Evolutionary conservation across 768 basidiomycete species (phyloP).

Genomic region (Collybia sordida): DNA sequence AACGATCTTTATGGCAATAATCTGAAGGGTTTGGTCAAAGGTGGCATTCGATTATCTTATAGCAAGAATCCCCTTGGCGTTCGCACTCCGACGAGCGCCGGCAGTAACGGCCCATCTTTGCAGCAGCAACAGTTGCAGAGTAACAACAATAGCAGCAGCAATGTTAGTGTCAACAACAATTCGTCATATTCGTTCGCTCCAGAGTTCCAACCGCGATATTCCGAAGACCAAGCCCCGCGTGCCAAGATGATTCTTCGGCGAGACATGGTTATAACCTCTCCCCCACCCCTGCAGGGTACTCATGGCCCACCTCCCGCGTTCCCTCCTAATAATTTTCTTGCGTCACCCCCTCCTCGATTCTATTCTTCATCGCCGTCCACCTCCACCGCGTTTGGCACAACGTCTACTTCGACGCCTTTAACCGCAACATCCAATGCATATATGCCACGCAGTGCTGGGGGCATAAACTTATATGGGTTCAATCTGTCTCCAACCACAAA

Average conservation of each 20-base stretch:
- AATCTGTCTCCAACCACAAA: slow-evolving; percentile 18
- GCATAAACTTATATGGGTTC: slow-evolving; percentile 24
- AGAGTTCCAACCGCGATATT: slow-evolving; percentile 16
- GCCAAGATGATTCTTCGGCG: slow-evolving; percentile 20
- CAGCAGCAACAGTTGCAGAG: slow-evolving; percentile 43
- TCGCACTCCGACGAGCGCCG: slow-evolving; percentile 70
- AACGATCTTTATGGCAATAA: slow-evolving; percentile 89
- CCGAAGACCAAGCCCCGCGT: slow-evolving; percentile 17
- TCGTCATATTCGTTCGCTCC: slow-evolving; percentile 6
- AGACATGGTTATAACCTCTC: slow-evolving; percentile 16
- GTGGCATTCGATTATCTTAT: slow-evolving; percentile 95
- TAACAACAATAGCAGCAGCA: slow-evolving; percentile 19
- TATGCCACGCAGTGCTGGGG: slow-evolving; percentile 29
- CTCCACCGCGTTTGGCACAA: slow-evolving; percentile 20
- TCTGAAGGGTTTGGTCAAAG: slow-evolving; percentile 90
- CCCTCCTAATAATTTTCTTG: slow-evolving; percentile 32
- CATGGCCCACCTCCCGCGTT: slow-evolving; percentile 10
- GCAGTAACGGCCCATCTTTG: slow-evolving; percentile 34
- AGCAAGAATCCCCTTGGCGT: slow-evolving; percentile 98
- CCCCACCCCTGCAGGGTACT: slow-evolving; percentile 5
- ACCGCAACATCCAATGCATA: slow-evolving; percentile 32
- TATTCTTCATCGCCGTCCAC: slow-evolving; percentile 34
- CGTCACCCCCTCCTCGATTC: slow-evolving; percentile 46
- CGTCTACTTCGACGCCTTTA: slow-evolving; percentile 25
- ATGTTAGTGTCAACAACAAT: slow-evolving; percentile 5